Evolutionary conservation across 1,139 yeast species (phyloP), one percentile per base, ranked within the genome.

Genomic region (Suhomyces panamericanus): DNA sequence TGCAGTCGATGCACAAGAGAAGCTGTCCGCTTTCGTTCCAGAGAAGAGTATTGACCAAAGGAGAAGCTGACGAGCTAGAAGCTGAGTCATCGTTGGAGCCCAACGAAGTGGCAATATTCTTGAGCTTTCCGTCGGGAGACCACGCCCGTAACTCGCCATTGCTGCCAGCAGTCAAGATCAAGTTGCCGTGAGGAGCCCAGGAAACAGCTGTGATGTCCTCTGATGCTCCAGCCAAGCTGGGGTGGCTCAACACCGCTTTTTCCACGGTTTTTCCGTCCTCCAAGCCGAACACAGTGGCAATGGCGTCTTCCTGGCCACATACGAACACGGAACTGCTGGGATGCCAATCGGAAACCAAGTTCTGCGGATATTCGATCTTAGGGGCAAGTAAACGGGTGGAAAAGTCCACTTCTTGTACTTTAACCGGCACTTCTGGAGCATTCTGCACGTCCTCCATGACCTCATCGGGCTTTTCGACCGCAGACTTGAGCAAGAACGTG

Each of bases 101-200:
- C 9, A 49, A 45, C 0, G 56, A 49, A 39, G 59, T 63, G 17
- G 70, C 75, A 1, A 85, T 78, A 52, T 83, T 85, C 49, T 80
- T 71, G 40, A 88, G 69, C 35, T 74, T 73, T 0, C 91, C 93
- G 43, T 80, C 83, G 0, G 78, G 75, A 15, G 80, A 74, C 93
- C 93, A 86, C 12, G 85, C 70, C 45, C 89, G 66, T 12, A 86
- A 57, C 53, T 85, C 91, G 14, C 93, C 91, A 52, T 72, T 71
- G 39, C 75, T 77, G 2, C 80, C 77, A 1, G 81, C 82, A 0
- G 89, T 83, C 10, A 82, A 66, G 3, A 85, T 61, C 12, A 71
- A 55, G 43, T 75, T 68, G 0, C 91, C 91, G 47, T 67, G 66
- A 1, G 85, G 85, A 2, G 87, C 73, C 91, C 91, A 86, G 4